A percentile compares a stretch with the other conserved stretches of the same genome.
These are phyloP conservation scores for Chlorencoelia australis DNA, from an alignment of 2,329 filamentous ascomycete genomes.

Conservation along the genomic window DNA sequence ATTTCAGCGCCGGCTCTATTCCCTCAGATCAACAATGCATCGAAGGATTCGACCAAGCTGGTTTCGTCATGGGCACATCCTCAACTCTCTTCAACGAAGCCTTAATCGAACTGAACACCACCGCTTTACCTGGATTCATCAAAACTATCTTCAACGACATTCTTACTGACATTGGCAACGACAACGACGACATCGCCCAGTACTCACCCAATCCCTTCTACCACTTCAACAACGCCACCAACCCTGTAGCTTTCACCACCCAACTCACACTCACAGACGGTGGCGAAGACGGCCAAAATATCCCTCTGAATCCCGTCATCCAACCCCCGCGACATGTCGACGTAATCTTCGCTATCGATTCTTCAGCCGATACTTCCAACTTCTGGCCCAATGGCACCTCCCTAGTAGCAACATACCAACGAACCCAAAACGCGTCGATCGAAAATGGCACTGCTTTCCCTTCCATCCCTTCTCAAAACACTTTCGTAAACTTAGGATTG, in stretches of 20 bases:
- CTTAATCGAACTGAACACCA: conserved; percentile 51
- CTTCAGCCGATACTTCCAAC: conserved; percentile 58
- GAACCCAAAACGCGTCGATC: conserved; percentile 46
- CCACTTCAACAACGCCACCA: conserved; percentile 48
- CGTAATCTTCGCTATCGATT: conserved; percentile 73
- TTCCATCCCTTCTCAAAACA: conserved; percentile 60
- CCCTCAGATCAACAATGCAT: conserved; percentile 51
- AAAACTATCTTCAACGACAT: conserved; percentile 42
- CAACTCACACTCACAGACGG: conserved; percentile 68
- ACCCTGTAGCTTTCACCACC: conserved; percentile 41
- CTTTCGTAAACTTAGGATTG: conserved; percentile 66
- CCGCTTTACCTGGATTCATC: conserved; percentile 36
- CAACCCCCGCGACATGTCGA: conserved; percentile 64
- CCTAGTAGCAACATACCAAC: conserved; percentile 63
- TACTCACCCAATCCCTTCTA: conserved; percentile 71
- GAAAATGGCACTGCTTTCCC: conserved; percentile 64
- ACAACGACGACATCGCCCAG: conserved; percentile 62
- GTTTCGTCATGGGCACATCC: conserved; percentile 78
- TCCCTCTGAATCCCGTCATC: conserved; percentile 68
- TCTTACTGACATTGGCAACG: conserved; percentile 43
- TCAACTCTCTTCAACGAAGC: conserved; percentile 77
- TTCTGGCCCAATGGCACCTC: conserved; percentile 72
- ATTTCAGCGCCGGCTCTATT: conserved; percentile 54
- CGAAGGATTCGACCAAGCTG: conserved; percentile 70
- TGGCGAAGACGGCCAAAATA: conserved; percentile 68